These are phyloP conservation scores for Alternaria brassicicola DNA, from an alignment of 2,329 filamentous ascomycete species.

Conservation along the genomic window DNA sequence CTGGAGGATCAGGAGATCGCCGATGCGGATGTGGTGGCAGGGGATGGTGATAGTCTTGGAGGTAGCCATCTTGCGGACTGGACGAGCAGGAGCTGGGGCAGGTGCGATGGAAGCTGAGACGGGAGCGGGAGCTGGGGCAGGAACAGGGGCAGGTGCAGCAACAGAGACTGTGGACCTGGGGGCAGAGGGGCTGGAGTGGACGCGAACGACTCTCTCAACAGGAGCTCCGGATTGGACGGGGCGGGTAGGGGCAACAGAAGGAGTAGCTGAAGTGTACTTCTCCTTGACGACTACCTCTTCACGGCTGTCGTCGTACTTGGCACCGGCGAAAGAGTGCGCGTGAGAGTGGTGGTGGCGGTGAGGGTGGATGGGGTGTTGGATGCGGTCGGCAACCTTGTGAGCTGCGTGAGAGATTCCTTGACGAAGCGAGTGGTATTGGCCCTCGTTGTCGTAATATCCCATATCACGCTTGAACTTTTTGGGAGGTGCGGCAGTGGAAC, in stretches of 20 bases:
- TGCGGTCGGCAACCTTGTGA: slow-evolving; percentile 61
- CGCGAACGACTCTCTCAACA: slow-evolving; percentile 38
- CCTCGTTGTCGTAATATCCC: slow-evolving; percentile 82
- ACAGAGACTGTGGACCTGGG: slow-evolving; percentile 53
- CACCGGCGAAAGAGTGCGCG: slow-evolving; percentile 44
- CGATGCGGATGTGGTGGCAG: slow-evolving; percentile 99
- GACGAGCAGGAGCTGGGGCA: slow-evolving; percentile 15
- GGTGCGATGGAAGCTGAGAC: slow-evolving; percentile 27
- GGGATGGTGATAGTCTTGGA: slow-evolving; percentile 96
- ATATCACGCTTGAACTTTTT: slow-evolving; percentile 65
- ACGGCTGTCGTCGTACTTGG: slow-evolving; percentile 43
- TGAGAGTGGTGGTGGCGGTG: slow-evolving; percentile 57
- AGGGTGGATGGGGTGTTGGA: slow-evolving; percentile 68
- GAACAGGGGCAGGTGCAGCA: slow-evolving; percentile 80
- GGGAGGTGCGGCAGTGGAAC: slow-evolving; percentile 59
- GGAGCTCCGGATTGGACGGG: slow-evolving; percentile 48
- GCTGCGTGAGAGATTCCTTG: slow-evolving; percentile 68
- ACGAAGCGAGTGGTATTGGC: slow-evolving; percentile 76
- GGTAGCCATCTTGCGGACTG: slow-evolving; percentile 56
- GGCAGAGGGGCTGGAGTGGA: slow-evolving; percentile 48
- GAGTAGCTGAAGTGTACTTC: slow-evolving; percentile 45
- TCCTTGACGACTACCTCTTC: slow-evolving; percentile 60
- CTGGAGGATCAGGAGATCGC: slow-evolving; percentile 98
- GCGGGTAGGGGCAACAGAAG: slow-evolving; percentile 36
- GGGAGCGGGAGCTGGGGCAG: slow-evolving; percentile 3